Base-by-base conservation (phyloP, 2,329 filamentous ascomycete species). In the Thielaviopsis punctulata region DNA sequence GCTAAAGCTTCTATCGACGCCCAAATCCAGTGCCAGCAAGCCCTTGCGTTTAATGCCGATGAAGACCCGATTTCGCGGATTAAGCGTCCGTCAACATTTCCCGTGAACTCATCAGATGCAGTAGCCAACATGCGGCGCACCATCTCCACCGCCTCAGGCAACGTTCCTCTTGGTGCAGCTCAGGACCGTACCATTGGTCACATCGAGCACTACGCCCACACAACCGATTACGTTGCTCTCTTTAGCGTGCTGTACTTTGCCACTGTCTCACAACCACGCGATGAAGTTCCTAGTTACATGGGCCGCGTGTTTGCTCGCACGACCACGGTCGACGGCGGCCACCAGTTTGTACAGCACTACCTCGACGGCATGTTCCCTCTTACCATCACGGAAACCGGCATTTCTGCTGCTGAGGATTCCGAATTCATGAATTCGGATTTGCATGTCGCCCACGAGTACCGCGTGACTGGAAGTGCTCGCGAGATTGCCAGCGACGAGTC, bases 181-280 rank as follows among this genome's bases (percentile, higher is more conserved):
- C 47, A 51, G 36, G 68, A 70, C 56, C 66, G 69, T 41, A 75
- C 75, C 2, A 80, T 90, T 49, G 72, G 75, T 5, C 73, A 88
- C 57, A 81, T 92, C 39, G 86, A 92, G 64, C 86, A 92, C 64
- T 92, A 89, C 60, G 82, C 80, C 2, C 84, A 89, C 61, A 74
- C 73, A 8, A 74, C 71, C 15, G 86, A 92, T 59, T 84, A 86
- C 58, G 84, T 90, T 2, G 75, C 84, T 3, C 68, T 79, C 9
- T 86, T 82, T 73, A 86, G 86, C 1, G 77, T 88, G 5, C 68
- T 90, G 33, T 75, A 84, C 62, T 87, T 85, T 60, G 70, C 72
- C 1, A 70, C 66, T 24, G 72, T 74, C 49, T 64, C 66, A 22
- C 62, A 70, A 2, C 62, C 66, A 0, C 60, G 59, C 18, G 64